Conservation (phyloP, 1,284 basidiomycete genomes). For the Ustilago xerochloae region DNA sequence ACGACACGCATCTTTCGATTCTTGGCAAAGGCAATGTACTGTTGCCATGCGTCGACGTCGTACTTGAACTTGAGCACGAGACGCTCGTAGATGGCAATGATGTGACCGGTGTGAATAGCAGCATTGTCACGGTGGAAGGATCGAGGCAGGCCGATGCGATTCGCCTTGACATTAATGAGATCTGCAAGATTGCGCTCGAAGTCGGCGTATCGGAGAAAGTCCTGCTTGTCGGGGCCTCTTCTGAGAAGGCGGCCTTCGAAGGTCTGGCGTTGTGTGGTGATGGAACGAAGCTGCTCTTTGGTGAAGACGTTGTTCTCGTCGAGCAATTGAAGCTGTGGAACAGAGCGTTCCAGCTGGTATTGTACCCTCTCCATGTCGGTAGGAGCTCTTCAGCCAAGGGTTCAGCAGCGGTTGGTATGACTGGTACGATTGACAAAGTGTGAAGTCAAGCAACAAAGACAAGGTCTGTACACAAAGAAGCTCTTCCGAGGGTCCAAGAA, state of each 20-base stretch:
- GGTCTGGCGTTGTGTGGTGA: constrained; percentile 83
- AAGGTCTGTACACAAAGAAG: too few species aligned
- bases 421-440: too few species aligned
- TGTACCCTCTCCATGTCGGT: constrained; percentile 87
- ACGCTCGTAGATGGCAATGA: constrained; percentile 90
- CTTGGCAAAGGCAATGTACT: constrained; percentile 86
- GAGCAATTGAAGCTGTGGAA: constrained; percentile 93
- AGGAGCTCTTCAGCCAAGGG: too few species aligned
- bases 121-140: constrained; percentile 54
- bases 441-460: too few species aligned
- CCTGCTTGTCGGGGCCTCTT: constrained; percentile 82
- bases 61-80: constrained; percentile 88
- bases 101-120: constrained; percentile 73
- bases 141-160: constrained; percentile 44
- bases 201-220: constrained; percentile 89
- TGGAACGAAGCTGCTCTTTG: constrained; percentile 77
- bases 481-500: too few species aligned
- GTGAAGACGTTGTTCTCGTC: constrained; percentile 88
- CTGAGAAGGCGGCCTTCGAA: constrained; percentile 87
- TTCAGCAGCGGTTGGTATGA: too few species aligned
- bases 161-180: constrained; percentile 49
- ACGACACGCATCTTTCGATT: constrained; percentile 82
- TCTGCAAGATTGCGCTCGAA: constrained; percentile 79
- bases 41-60: constrained; percentile 86
- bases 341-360: constrained; percentile 94